phyloP scores from a whole-genome alignment of 495 filamentous ascomycete genomes.

The Tuber magnatum region DNA sequence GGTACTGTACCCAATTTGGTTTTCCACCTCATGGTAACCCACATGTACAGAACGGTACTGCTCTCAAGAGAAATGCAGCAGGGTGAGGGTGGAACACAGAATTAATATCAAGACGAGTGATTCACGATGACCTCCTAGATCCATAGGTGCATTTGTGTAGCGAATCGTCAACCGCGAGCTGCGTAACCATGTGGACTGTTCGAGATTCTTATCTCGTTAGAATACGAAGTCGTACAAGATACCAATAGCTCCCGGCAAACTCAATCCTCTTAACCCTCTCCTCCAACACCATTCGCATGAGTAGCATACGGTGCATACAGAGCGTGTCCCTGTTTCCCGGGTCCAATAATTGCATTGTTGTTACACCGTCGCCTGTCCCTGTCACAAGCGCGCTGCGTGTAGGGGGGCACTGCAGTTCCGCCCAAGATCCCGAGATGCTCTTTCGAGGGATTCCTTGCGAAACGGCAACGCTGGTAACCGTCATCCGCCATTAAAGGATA shows the following conservation, averaged over 20 bases:
- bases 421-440: neutral
- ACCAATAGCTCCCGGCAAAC: neutral
- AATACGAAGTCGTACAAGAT: neutral
- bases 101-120: neutral
- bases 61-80: neutral
- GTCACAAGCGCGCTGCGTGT: neutral
- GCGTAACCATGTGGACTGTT: neutral
- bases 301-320: neutral
- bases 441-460: neutral
- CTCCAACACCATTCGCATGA: neutral
- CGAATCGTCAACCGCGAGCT: no score
- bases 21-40: neutral
- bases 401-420: neutral
- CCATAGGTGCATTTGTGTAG: neutral
- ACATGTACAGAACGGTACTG: neutral
- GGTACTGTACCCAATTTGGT: neutral
- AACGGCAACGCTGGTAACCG: neutral
- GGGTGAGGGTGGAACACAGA: neutral
- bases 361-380: neutral
- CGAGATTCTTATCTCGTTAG: neutral
- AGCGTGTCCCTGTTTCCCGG: neutral
- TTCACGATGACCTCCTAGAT: neutral
- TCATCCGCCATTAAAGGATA: neutral
- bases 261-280: neutral
- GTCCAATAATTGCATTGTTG: neutral